These are phyloP conservation scores for Phyllosticta ampelicida DNA, from an alignment of 2,329 filamentous ascomycete genomes.

Conservation along the genomic window DNA sequence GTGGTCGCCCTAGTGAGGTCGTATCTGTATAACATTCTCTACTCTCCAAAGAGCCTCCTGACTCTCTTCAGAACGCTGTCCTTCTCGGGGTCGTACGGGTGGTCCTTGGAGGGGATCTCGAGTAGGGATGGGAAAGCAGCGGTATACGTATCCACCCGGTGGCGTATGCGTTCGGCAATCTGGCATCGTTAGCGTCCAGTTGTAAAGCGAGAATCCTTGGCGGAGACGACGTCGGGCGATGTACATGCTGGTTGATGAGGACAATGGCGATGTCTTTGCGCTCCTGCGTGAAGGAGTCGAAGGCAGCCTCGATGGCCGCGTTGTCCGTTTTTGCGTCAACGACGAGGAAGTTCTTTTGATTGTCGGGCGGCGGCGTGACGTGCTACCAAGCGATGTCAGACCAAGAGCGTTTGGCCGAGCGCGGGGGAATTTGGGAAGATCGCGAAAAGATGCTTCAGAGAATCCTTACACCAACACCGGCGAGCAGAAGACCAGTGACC, in stretches of 20 bases:
- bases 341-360: constrained; percentile 95
- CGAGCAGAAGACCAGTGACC: constrained; percentile 87
- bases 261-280: constrained; percentile 95
- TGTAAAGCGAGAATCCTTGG: neutral
- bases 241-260: constrained; percentile 94
- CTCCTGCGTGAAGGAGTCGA: constrained; percentile 77
- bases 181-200: constrained; percentile 28
- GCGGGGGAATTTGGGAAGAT: too few relatives aligned
- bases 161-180: constrained; percentile 89
- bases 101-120: constrained; percentile 97
- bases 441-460: constrained; percentile 19
- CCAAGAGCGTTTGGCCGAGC: neutral
- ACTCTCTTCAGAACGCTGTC: constrained; percentile 93
- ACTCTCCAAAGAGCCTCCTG: constrained; percentile 61
- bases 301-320: constrained; percentile 75
- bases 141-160: constrained; percentile 81
- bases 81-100: constrained; percentile 98
- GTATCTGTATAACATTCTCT: constrained; percentile 17
- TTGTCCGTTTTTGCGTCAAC: constrained; percentile 91
- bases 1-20: neutral
- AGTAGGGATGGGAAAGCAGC: constrained; percentile 93
- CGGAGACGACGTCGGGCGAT: constrained; percentile 17
- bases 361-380: constrained; percentile 76
- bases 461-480: constrained; percentile 76
- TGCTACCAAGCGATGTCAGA: constrained; percentile 47